Conservation (phyloP, 805 yeast genomes). For the Lachancea dasiensis region DNA sequence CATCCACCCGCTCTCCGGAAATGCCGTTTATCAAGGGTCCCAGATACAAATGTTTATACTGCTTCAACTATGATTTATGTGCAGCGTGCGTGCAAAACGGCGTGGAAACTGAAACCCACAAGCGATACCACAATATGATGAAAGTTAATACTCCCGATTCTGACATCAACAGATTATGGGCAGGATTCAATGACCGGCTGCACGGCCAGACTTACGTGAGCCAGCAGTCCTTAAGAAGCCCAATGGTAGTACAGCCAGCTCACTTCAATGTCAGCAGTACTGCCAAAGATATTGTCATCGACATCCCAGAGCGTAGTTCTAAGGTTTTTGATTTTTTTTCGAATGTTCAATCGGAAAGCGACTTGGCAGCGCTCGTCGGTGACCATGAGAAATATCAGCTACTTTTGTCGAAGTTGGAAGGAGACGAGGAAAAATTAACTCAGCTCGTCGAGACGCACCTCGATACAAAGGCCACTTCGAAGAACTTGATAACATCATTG, state of each 20-base stretch:
- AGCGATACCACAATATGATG: conserved; percentile 17
- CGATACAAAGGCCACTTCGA: not conserved
- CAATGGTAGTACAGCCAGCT: not conserved
- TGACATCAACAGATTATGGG: conserved; percentile 8
- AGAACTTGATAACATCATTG: not conserved
- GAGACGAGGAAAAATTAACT: conserved; percentile 9
- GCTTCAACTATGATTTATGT: conserved; percentile 47
- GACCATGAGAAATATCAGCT: conserved; percentile 16
- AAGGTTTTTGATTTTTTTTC: conserved; percentile 23
- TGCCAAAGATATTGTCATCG: conserved; percentile 16
- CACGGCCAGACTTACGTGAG: not conserved
- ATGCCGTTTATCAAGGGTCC: conserved; percentile 32
- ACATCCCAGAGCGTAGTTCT: conserved; percentile 18
- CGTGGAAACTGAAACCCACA: conserved; percentile 15
- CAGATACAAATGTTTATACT: conserved; percentile 43
- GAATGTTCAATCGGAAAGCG: conserved; percentile 14
- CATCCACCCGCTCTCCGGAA: not conserved
- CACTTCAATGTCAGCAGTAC: conserved; percentile 3
- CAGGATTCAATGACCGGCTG: not conserved
- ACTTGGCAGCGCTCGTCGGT: conserved; percentile 17
- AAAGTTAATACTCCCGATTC: conserved; percentile 16
- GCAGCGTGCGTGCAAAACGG: conserved; percentile 27
- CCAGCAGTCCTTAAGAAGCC: not conserved
- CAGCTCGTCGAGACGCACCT: conserved; percentile 5
- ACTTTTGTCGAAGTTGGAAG: conserved; percentile 13